These are phyloP conservation scores for Ploettnerulaceae sp. DNA, from an alignment of 2,329 filamentous ascomycete species.

Conservation along the genomic window DNA sequence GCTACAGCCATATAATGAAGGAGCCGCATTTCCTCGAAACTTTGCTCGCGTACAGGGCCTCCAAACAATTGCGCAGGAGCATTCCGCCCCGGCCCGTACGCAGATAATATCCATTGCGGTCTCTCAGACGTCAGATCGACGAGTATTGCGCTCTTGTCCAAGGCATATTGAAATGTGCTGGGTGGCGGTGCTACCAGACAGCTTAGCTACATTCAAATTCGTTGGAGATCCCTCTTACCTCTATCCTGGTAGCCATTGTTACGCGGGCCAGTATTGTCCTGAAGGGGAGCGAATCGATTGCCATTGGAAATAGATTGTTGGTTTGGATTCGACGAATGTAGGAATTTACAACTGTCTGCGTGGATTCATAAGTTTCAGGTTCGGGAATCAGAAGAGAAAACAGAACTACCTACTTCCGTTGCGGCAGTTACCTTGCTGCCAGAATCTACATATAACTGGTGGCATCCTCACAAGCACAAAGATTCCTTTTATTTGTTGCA, in stretches of 20 bases:
- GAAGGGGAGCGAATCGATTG: conserved; percentile 34
- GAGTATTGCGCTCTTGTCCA: conserved; percentile 49
- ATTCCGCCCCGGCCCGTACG: conserved; percentile 74
- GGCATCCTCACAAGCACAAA: conserved; percentile 8
- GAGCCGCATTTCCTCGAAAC: conserved; percentile 81
- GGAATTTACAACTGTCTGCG: conserved; percentile 53
- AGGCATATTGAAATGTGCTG: conserved; percentile 23
- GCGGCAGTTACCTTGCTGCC: conserved; percentile 58
- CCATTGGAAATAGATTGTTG: conserved; percentile 31
- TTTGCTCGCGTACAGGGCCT: conserved; percentile 73
- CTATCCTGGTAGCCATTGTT: conserved; percentile 20
- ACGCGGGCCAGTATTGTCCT: conserved; percentile 20
- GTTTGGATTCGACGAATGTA: conserved; percentile 45
- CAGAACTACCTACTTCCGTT: conserved; percentile 33
- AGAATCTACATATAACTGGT: conserved; percentile 51
- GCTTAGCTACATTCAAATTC: conserved; percentile 10
- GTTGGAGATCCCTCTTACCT: conserved; percentile 13
- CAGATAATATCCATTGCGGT: conserved; percentile 81
- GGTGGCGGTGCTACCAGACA: conserved; percentile 1
- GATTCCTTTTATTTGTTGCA: neutral
- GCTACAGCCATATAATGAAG: conserved; percentile 65
- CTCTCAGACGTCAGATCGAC: conserved; percentile 64
- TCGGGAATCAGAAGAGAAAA: neutral
- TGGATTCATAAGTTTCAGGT: conserved; percentile 9
- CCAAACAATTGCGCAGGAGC: conserved; percentile 81